Conservation (phyloP, 768 basidiomycete species). For the Gloeophyllum trabeum region DNA sequence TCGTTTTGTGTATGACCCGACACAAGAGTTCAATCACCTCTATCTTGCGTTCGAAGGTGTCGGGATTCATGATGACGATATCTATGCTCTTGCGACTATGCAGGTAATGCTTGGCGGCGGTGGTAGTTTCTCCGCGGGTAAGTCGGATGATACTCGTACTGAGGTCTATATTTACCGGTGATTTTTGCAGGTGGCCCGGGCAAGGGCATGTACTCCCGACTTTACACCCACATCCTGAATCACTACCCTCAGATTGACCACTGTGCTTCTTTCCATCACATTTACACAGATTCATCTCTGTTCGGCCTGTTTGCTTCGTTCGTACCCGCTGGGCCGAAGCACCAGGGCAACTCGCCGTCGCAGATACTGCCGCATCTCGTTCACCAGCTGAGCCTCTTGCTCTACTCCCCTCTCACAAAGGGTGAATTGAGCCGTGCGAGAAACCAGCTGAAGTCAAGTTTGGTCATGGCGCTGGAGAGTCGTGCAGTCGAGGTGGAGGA, state of each 20-base stretch:
- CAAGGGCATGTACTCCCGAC: constrained; percentile 97
- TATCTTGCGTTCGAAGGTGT: constrained; percentile 90
- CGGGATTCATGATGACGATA: constrained; percentile 83
- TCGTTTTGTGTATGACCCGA: constrained; percentile 46
- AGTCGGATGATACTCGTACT: constrained; percentile 10
- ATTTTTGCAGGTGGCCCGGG: constrained; percentile 70
- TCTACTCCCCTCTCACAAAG: constrained; percentile 55
- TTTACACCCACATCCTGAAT: constrained; percentile 94
- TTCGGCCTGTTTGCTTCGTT: constrained; percentile 90
- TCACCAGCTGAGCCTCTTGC: constrained; percentile 75
- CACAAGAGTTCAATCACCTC: constrained; percentile 80
- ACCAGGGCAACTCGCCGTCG: constrained; percentile 48
- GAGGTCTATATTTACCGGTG: neutral
- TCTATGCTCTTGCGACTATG: constrained; percentile 88
- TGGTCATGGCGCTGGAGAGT: constrained; percentile 94
- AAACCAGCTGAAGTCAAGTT: constrained; percentile 86
- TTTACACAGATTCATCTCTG: constrained; percentile 87
- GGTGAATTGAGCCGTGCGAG: constrained; percentile 78
- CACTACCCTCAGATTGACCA: constrained; percentile 90
- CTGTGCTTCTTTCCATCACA: constrained; percentile 95
- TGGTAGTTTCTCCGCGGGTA: constrained; percentile 90
- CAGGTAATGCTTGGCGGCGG: constrained; percentile 94
- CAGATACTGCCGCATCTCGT: constrained; percentile 78
- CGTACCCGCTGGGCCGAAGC: constrained; percentile 46
- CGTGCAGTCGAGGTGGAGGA: constrained; percentile 79